Evolutionary conservation across 164 flowering plant species (phyloP).

Genomic region (Vitis labrusca): DNA sequence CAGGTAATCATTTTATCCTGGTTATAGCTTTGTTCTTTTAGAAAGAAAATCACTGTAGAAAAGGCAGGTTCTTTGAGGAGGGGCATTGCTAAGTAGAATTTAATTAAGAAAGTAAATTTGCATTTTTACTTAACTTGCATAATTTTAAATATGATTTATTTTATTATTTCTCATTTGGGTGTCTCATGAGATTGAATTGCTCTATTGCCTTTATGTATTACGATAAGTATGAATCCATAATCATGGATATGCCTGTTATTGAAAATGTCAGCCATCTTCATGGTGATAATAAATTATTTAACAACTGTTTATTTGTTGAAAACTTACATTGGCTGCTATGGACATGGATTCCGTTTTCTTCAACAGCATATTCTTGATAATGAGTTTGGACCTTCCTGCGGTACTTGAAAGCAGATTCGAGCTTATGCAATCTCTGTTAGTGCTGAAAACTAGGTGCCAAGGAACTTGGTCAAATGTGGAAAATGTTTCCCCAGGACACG

Average conservation of each 20-base stretch:
- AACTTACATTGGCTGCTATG: not conserved
- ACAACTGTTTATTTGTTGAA: not conserved
- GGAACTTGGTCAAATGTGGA: not conserved
- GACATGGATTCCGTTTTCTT: not conserved
- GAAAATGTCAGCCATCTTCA: not conserved
- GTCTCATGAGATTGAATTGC: not conserved
- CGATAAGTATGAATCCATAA: not conserved
- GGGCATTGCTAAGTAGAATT: too few relatives aligned
- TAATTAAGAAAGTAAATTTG: too few relatives aligned
- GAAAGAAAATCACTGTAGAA: too few relatives aligned
- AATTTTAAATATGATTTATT: too few relatives aligned
- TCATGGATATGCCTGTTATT: not conserved
- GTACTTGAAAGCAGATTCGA: not conserved
- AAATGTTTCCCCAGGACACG: too few relatives aligned
- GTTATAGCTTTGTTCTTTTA: too few relatives aligned
- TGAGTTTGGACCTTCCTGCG: not conserved
- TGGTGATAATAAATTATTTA: not conserved
- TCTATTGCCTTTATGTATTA: not conserved
- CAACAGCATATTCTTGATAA: not conserved
- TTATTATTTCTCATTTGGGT: not conserved
- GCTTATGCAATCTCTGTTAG: not conserved
- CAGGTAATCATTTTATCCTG: constrained; percentile 50
- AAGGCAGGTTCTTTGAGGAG: too few relatives aligned
- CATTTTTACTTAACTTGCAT: too few relatives aligned
- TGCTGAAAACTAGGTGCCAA: not conserved